Base-by-base conservation (phyloP, 495 filamentous ascomycete genomes). In the Xylaria scruposa region DNA sequence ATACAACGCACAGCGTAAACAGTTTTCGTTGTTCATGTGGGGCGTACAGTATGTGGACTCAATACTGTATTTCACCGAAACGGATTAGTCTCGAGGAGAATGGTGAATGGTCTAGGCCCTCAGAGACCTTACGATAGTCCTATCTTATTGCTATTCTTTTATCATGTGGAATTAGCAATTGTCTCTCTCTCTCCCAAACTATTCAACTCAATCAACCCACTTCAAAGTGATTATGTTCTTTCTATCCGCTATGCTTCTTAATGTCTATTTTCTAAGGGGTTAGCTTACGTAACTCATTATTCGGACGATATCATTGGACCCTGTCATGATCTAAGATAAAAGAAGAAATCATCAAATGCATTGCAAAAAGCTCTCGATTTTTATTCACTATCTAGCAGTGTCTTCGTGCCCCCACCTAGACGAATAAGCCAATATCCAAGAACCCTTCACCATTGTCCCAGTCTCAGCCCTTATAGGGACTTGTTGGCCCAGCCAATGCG, bases 401-500 rank as follows among this genome's bases (percentile, higher is more conserved):
- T 49, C 5, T 31, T n/a, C 15, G 13, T 33, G 47, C 42, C 24
- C 24, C 38, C 10, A 49, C 19, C 26, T 47, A 47, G 61, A 31
- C 40, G 42, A 64, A 64, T 15, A 44, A 64, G 19, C 33, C 17
- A 31, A 19, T 64, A 49, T 49, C 61, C 42, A 64, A 64, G 61
- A 26, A 9, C 29, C 19, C 17, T 40, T 42, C 26, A 31, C 19
- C 24, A 8, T 31, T 15, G 6, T 31, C 26, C 26, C 17, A 21
- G 6, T 17, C 26, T 15, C 17, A 21, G 3, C 21, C 51, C 33
- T 76, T 72, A 78, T 19, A 82, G 51, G 9, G 40, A 47, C 81
- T 87, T 86, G 59, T 67, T 69, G n/a, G 90, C 90, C 81, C 90
- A 90, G 17, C 90, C 91, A 49, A 92, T 78, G 12, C 78, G 78